Percentiles rank a stretch among this genome's conserved stretches.
Conservation (phyloP, 2,329 filamentous ascomycete species). For the Trichoderma simmonsii region DNA sequence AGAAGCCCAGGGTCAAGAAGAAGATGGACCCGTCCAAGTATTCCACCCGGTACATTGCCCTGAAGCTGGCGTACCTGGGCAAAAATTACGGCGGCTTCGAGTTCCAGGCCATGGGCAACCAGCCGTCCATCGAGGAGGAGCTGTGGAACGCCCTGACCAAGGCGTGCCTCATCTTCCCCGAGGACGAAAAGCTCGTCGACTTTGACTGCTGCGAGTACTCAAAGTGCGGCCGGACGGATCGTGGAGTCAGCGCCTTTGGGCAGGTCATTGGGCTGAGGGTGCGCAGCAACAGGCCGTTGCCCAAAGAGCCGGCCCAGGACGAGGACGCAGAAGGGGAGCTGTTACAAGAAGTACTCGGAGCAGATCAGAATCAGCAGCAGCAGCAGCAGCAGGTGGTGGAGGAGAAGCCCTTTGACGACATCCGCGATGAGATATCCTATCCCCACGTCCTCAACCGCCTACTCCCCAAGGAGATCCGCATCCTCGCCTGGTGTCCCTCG, state of each 20-base stretch:
- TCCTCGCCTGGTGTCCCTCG: constrained; percentile 88
- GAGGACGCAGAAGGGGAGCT: background rate
- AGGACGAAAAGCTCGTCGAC: constrained; percentile 60
- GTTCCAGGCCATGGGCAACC: constrained; percentile 67
- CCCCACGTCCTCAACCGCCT: constrained; percentile 79
- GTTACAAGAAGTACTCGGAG: constrained; percentile 7
- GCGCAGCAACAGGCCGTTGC: constrained; percentile 70
- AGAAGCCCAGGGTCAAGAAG: constrained; percentile 44
- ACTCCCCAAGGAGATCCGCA: constrained; percentile 82
- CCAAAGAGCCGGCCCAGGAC: constrained; percentile 27
- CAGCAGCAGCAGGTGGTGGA: background rate
- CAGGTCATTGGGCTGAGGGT: constrained; percentile 86
- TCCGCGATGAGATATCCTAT: constrained; percentile 81
- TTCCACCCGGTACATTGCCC: constrained; percentile 76
- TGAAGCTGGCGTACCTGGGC: constrained; percentile 93
- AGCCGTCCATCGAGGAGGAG: constrained; percentile 87
- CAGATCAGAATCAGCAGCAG: background rate
- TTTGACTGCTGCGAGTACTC: constrained; percentile 87
- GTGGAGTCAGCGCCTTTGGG: constrained; percentile 92
- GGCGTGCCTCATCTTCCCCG: constrained; percentile 75
- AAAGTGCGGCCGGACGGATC: constrained; percentile 91
- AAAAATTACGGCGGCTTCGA: constrained; percentile 92
- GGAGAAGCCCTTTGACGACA: constrained; percentile 55
- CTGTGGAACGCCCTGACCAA: constrained; percentile 88
- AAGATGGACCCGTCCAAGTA: constrained; percentile 78